Base-by-base conservation (phyloP, 352 stramenopile species). In the Globisporangium spinosum region DNA sequence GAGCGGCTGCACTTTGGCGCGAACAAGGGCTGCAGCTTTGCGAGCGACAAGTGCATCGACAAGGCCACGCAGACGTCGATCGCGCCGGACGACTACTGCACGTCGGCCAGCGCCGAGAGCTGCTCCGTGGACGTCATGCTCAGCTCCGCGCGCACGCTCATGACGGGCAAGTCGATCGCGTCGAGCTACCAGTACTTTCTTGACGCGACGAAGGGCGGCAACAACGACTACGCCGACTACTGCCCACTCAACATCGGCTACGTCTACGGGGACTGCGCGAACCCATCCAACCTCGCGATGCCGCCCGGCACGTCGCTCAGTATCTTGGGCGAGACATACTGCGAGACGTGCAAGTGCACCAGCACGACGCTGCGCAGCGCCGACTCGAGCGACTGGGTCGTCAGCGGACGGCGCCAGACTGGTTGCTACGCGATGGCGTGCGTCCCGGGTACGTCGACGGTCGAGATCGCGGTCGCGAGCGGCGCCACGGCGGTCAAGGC, bases 401-500 rank as follows among this genome's bases (percentile, higher is more conserved):
- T 93, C 25, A 88, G 75, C 29, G 47, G 62, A 1, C 75, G 81
- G 3, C 82, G 87, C 2, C 75, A 91, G 64, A 94, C 83, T 1
- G 87, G 87, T 22, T 95, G 85, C 73, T 95, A 95, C 66, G 71
- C 73, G 15, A 90, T 90, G 80, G 72, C 72, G n/a, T 95, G 87
- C 67, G 64, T 78, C 27, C 56, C 59, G 5, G 77, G 77, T 20
- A 55, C 20, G 20, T 38, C 54, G 1, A 64, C 70, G 6, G 65
- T 95, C 1, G 72, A 85, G 58, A 61, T 92, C 35, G 77, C 62
- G 2, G 62, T 94, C 58, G 68, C 76, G 22, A 60, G 60, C 3
- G 74, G 64, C 35, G 27, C 23, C 15, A 55, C 64, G 3, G 40
- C 59, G 0, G 49, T 82, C 34, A 77, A 62, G 20, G 67, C 82